Evolutionary conservation across 768 basidiomycete genomes (phyloP).

Genomic region (Dictyophora rubrovolvata): DNA sequence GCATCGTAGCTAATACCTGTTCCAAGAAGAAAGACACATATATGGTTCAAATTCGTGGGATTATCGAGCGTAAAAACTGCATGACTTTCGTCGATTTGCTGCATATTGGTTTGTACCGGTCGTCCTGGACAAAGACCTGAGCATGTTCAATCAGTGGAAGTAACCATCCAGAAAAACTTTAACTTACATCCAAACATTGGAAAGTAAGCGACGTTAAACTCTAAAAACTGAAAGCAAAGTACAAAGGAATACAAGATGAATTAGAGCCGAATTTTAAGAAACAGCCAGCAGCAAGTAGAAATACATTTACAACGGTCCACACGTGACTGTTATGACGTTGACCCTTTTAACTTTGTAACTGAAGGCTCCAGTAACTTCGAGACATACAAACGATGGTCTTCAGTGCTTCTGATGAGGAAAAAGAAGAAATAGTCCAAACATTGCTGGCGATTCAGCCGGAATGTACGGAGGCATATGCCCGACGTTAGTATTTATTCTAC

Average conservation of each 20-base stretch:
- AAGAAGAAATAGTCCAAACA: not conserved
- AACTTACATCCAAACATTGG: conserved; percentile 9
- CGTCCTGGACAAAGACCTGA: conserved; percentile 37
- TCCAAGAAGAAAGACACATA: conserved; percentile 77
- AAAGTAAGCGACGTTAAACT: not conserved
- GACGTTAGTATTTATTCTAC: conserved; percentile 1
- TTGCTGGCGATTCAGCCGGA: not conserved
- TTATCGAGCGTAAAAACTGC: conserved; percentile 66
- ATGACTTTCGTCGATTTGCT: conserved; percentile 76
- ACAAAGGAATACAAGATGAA: not conserved
- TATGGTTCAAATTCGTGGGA: conserved; percentile 70
- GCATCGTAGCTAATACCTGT: conserved; percentile 36
- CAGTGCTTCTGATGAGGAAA: not conserved
- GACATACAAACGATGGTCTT: not conserved
- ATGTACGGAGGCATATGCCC: conserved; percentile 1
- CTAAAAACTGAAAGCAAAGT: not conserved
- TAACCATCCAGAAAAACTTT: not conserved
- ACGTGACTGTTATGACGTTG: not conserved
- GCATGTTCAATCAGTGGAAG: not conserved
- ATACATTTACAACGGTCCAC: too few relatives aligned
- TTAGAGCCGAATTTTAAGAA: not conserved
- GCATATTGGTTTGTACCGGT: conserved; percentile 67
- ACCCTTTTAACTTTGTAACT: not conserved
- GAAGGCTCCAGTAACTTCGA: too few relatives aligned
- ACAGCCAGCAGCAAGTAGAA: too few relatives aligned